Evolutionary conservation across 116 monocot genomes (phyloP).

Genomic region (Thalassia testudinum): DNA sequence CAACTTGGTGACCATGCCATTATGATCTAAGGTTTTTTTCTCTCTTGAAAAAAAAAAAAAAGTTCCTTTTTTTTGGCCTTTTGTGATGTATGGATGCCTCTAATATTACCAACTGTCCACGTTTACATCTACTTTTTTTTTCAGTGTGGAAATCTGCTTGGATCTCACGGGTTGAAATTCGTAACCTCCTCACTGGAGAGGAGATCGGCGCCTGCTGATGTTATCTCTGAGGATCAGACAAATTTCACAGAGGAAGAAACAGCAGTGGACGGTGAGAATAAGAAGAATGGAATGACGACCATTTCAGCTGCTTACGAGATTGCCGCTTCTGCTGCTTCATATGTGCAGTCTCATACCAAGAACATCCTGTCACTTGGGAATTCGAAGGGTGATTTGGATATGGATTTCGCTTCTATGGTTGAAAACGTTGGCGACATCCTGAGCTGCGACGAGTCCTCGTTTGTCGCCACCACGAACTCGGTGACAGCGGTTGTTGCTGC

Average conservation of each 20-base stretch:
- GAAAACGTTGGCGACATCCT: conserved; percentile 7
- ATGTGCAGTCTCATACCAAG: conserved; percentile 31
- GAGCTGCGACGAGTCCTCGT: conserved; percentile 25
- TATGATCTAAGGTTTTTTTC: too few species aligned
- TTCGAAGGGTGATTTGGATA: background rate
- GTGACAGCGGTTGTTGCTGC: conserved; percentile 70
- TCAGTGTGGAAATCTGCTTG: conserved; percentile 47
- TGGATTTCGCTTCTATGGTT: background rate
- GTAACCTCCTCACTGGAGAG: conserved; percentile 75
- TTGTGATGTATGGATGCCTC: background rate
- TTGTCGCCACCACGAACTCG: conserved; percentile 49
- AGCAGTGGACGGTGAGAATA: background rate
- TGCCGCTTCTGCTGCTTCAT: conserved; percentile 62
- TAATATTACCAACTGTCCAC: background rate
- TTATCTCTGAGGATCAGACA: conserved; percentile 8
- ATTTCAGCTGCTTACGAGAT: conserved; percentile 23
- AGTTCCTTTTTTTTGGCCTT: too few species aligned
- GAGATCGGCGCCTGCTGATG: conserved; percentile 12
- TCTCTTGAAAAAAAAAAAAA: too few species aligned
- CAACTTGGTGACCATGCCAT: too few species aligned
- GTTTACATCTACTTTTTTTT: background rate
- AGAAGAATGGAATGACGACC: conserved; percentile 1
- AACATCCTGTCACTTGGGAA: conserved; percentile 23
- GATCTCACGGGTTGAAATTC: conserved; percentile 32
- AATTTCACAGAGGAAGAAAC: conserved; percentile 1